A percentile compares a stretch with the other conserved stretches of the same genome.
Evolutionary conservation across 2,329 filamentous ascomycete genomes (phyloP).

Genomic region (Ophiobolus disseminans): DNA sequence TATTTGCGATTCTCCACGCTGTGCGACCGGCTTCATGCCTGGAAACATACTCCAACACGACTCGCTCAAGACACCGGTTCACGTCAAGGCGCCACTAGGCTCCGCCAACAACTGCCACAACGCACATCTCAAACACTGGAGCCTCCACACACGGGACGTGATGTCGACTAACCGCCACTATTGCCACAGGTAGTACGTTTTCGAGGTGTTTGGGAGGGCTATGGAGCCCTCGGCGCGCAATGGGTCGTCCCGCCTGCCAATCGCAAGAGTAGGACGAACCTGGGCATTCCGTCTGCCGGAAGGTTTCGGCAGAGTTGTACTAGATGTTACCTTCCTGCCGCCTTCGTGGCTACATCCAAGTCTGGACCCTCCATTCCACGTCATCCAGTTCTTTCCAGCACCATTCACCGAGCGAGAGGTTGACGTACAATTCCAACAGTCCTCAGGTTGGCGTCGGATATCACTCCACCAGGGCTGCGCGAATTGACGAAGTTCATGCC

Average conservation of each 20-base stretch:
- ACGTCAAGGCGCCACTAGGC: background rate
- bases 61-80: constrained; percentile 17
- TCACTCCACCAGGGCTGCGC: too few species aligned
- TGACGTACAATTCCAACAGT: too few species aligned
- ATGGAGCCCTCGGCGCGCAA: background rate
- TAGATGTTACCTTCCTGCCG: too few species aligned
- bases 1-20: background rate
- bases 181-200: background rate
- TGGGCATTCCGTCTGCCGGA: too few species aligned
- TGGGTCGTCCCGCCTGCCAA: background rate
- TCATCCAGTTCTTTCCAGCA: too few species aligned
- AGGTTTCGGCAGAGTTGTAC: too few species aligned
- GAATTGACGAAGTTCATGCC: too few species aligned
- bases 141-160: background rate
- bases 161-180: background rate
- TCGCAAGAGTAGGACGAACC: background rate
- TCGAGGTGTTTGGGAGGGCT: background rate
- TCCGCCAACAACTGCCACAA: background rate
- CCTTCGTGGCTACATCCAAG: too few species aligned
- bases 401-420: too few species aligned
- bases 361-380: too few species aligned
- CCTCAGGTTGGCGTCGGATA: too few species aligned
- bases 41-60: constrained; percentile 12
- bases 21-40: constrained; percentile 15
- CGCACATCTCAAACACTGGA: background rate